Conservation (phyloP, 768 basidiomycete genomes). For the Suillus clintonianus region DNA sequence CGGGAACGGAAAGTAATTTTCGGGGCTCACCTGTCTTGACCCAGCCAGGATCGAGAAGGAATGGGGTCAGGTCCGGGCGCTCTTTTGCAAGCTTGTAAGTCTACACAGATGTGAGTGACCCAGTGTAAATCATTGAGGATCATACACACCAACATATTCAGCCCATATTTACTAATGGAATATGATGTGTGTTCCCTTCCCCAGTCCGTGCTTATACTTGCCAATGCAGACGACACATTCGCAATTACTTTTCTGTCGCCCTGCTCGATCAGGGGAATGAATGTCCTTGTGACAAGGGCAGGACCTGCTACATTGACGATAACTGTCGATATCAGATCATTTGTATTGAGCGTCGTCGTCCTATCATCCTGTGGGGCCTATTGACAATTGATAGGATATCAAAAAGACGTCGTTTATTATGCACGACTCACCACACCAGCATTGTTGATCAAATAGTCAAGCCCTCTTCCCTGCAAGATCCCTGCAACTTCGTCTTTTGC, state of each 20-base stretch:
- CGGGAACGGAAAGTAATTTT: background rate
- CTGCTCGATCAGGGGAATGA: conserved; percentile 36
- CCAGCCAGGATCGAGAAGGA: conserved; percentile 40
- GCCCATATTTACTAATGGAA: conserved; percentile 38
- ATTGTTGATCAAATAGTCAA: conserved; percentile 44
- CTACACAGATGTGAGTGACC: no score
- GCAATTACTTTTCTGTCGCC: conserved; percentile 34
- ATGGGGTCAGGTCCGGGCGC: conserved; percentile 31
- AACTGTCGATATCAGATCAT: conserved; percentile 23
- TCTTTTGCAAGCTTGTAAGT: conserved; percentile 39
- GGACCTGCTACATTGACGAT: conserved; percentile 37
- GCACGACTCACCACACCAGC: conserved; percentile 34
- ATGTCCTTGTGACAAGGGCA: conserved; percentile 33
- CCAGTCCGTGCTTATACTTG: conserved; percentile 33
- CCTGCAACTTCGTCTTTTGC: conserved; percentile 20
- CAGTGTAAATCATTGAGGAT: no score
- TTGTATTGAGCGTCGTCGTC: conserved; percentile 26
- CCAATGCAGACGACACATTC: conserved; percentile 35
- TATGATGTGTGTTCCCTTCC: conserved; percentile 33
- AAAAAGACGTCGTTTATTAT: background rate
- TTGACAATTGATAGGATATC: background rate
- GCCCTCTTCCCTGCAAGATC: conserved; percentile 18
- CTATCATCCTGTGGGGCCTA: conserved; percentile 26
- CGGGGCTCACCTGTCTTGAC: conserved; percentile 36
- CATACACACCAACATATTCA: conserved; percentile 41